These are phyloP conservation scores for Brasilioporus rufonigricans DNA, from an alignment of 768 basidiomycete genomes.

Conservation along the genomic window DNA sequence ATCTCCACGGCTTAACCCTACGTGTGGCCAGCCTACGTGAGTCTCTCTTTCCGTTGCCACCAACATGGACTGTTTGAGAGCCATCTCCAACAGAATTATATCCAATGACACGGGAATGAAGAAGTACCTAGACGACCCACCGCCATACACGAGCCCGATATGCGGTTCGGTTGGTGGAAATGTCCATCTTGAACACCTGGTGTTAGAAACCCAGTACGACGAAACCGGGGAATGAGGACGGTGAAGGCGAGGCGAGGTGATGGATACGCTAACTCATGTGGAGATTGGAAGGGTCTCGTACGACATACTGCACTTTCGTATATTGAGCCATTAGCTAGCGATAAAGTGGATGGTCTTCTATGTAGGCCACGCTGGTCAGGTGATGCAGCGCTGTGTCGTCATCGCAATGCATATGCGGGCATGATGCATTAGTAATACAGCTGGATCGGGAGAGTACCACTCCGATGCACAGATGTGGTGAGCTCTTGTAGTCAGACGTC, in stretches of 20 bases:
- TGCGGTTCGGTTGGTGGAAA: background rate
- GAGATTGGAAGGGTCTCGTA: too few relatives aligned
- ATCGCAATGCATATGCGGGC: background rate
- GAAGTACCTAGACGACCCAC: background rate
- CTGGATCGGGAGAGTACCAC: too few relatives aligned
- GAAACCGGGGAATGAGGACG: too few relatives aligned
- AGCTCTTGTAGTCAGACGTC: too few relatives aligned
- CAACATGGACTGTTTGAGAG: background rate
- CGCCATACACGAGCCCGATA: background rate
- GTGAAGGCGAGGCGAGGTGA: too few relatives aligned
- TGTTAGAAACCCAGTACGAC: background rate
- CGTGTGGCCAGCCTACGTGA: background rate
- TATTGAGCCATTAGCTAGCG: too few relatives aligned
- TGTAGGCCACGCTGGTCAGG: too few relatives aligned
- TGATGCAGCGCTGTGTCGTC: background rate
- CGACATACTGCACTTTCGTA: too few relatives aligned
- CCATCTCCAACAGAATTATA: background rate
- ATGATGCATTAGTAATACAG: background rate
- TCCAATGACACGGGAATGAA: background rate
- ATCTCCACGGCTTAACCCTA: background rate
- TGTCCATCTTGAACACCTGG: background rate
- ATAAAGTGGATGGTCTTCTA: too few relatives aligned
- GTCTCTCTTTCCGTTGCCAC: background rate
- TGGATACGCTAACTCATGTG: background rate
- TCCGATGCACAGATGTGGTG: too few relatives aligned